Evolutionary conservation across 768 basidiomycete species (phyloP), one percentile per base, ranked within the genome.

Genomic region (Rhodotorula paludigena): DNA sequence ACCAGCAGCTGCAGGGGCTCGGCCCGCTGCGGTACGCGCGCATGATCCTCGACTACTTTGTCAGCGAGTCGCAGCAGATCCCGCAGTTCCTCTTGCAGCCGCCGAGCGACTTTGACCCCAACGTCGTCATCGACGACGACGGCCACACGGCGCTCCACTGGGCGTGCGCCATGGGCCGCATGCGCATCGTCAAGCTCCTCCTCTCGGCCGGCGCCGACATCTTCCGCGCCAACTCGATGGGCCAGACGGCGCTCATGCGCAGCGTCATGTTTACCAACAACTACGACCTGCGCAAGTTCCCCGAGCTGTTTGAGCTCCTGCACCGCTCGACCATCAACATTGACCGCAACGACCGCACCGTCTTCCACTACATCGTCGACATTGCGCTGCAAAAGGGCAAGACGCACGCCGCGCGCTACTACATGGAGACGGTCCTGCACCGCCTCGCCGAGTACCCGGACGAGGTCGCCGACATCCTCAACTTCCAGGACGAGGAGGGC

Each of bases 201-300:
- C 82, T 99, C 48, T 88, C 90, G 0, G 89, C 93, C 6, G 92
- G 93, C 28, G 94, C 94, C 21, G 92, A 97, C 77, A 91, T 96
- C 71, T 99, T 94, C 82, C 87, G 89, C 73, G 92, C 93, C 71
- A 99, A 98, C 81, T 90, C 89, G 76, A 85, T 91, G 18, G 96
- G 96, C 6, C 96, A 98, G 79, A 98, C 96, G 21, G 89, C 94
- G 2, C 81, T 99, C 49, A 99, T 99, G 96, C 90, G 96, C 23
- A 88, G 88, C 75, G 96, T 99, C 74, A 98, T 98, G 94, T 99
- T 98, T 78, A 90, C 91, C 57, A 99, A 99, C 79, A 99, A 98
- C 78, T 99, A 99, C 77, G 96, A 99, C 78, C 89, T 98, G 54
- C 89, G 96, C 73, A 99, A 99, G 78, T 99, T 99, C 75, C 91